Percentiles rank a stretch among this genome's conserved stretches.
Conservation (phyloP, 441 rosid genomes). For the Erodium chrysanthum region DNA sequence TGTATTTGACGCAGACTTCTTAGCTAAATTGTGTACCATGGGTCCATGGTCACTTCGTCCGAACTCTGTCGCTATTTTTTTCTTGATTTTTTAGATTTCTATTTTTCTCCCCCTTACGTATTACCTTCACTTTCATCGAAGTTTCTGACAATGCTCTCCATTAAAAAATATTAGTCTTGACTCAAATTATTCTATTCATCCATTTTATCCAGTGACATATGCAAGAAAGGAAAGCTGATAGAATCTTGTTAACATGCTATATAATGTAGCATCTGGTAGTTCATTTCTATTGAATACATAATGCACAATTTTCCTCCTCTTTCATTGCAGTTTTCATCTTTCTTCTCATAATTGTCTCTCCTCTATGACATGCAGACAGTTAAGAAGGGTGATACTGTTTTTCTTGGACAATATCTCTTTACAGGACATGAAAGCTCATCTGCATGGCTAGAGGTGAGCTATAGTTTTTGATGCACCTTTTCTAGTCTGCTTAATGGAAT, state of each 20-base stretch:
- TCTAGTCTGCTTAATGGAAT: neutral
- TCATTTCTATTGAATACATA: neutral
- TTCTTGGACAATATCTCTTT: constrained; percentile 26
- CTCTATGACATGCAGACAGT: constrained; percentile 16
- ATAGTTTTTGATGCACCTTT: neutral
- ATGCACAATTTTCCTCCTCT: no score
- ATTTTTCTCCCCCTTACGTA: neutral
- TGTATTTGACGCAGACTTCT: neutral
- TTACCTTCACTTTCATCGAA: neutral
- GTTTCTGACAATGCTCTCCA: neutral
- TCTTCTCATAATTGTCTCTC: neutral
- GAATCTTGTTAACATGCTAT: neutral
- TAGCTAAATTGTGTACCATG: neutral
- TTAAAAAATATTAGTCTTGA: neutral
- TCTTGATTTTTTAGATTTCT: neutral
- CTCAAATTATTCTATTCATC: neutral
- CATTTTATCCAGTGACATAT: neutral
- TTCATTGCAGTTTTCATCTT: neutral
- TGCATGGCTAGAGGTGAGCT: constrained; percentile 23
- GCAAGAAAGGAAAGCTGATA: neutral
- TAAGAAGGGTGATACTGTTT: constrained; percentile 22
- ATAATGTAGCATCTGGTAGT: neutral
- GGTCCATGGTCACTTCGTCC: neutral
- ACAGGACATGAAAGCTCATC: constrained; percentile 24
- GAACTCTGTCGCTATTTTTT: neutral